A percentile compares a stretch with the other conserved stretches of the same genome.
These are phyloP conservation scores for Solanum dulcamara DNA, from an alignment of 257 asterid genomes.

Conservation along the genomic window DNA sequence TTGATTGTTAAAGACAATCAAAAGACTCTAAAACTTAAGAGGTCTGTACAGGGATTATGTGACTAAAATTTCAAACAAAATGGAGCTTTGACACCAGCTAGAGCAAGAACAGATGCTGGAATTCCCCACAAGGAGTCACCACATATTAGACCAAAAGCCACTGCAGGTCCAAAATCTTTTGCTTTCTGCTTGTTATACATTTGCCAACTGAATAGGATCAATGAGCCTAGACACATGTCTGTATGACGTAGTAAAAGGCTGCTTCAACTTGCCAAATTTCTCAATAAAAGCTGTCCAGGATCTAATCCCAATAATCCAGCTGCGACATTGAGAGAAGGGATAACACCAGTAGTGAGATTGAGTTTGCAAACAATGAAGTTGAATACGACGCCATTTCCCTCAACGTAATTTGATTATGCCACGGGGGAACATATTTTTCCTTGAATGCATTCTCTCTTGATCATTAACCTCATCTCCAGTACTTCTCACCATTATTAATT, in stretches of 20 bases:
- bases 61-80: conserved; percentile 40
- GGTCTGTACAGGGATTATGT: background rate
- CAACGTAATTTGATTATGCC: conserved; percentile 40
- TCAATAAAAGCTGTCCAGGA: conserved; percentile 16
- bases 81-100: conserved; percentile 40
- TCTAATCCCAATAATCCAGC: conserved; percentile 56
- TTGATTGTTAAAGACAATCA: background rate
- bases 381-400: conserved; percentile 36
- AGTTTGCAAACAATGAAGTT: conserved; percentile 59
- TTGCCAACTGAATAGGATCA: conserved; percentile 39
- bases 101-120: conserved; percentile 52
- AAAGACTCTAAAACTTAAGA: background rate
- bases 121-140: conserved; percentile 74
- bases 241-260: conserved; percentile 60
- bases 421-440: conserved; percentile 28
- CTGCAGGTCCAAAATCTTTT: conserved; percentile 31
- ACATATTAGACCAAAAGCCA: conserved; percentile 70
- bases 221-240: conserved; percentile 78
- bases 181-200: conserved; percentile 24
- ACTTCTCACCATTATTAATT: background rate
- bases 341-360: conserved; percentile 62
- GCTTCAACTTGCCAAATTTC: conserved; percentile 37
- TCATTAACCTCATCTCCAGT: background rate
- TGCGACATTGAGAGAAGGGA: conserved; percentile 67
- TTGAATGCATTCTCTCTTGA: conserved; percentile 30